A percentile compares a stretch with the other conserved stretches of the same genome.
phyloP scores from a whole-genome alignment of 345 rosid species.

The Salix koriyanagi region DNA sequence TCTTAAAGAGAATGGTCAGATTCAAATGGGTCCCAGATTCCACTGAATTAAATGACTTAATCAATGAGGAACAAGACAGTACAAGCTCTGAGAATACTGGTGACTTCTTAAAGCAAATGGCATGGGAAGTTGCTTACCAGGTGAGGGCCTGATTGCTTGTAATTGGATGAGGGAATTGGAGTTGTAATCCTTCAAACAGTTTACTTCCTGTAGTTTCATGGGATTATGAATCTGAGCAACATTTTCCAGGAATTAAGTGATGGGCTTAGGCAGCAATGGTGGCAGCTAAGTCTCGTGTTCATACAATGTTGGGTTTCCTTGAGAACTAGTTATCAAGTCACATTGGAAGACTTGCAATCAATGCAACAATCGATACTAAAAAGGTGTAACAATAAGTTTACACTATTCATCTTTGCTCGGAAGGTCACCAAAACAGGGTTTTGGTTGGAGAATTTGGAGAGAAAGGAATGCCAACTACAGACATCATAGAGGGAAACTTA shows the following conservation, averaged over 20 bases:
- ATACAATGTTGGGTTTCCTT: neutral
- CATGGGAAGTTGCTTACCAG: conserved; percentile 11
- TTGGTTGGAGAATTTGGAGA: no score
- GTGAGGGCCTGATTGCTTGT: conserved; percentile 10
- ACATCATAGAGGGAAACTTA: no score
- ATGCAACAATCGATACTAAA: neutral
- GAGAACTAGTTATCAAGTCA: neutral
- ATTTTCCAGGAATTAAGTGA: neutral
- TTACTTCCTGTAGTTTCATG: neutral
- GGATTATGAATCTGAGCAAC: neutral
- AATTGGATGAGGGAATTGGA: conserved; percentile 8
- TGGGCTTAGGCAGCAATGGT: neutral
- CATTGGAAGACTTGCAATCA: neutral
- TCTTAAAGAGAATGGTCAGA: conserved; percentile 46
- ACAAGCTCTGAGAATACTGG: conserved; percentile 4
- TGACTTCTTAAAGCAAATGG: conserved; percentile 23
- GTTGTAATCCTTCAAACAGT: neutral
- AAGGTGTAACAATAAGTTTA: neutral
- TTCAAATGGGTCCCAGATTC: conserved; percentile 50
- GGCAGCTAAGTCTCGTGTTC: conserved; percentile 3
- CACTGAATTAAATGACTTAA: conserved; percentile 28
- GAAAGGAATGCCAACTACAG: no score
- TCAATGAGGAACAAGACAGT: conserved; percentile 14
- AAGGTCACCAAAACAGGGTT: neutral
- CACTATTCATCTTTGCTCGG: neutral